These are phyloP conservation scores for Tuctoria greenei DNA, from an alignment of 176 grass and related monocot genomes.

Conservation along the genomic window DNA sequence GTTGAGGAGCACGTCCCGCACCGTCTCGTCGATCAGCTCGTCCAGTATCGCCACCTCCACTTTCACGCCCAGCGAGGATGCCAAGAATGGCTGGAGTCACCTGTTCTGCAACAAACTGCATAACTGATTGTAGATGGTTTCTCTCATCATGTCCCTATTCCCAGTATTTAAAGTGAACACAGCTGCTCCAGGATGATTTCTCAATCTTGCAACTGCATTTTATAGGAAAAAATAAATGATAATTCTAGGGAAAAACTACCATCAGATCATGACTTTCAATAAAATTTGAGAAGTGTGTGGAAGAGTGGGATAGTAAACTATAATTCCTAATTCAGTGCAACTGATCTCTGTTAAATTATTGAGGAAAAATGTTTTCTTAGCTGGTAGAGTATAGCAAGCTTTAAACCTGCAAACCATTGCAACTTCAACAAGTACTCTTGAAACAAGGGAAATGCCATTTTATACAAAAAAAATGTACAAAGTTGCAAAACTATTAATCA, in stretches of 20 bases:
- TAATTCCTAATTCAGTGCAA: background rate
- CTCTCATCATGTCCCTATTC: conserved; percentile 73
- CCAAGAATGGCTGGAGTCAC: too few relatives aligned
- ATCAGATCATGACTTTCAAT: background rate
- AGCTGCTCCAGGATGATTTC: conserved; percentile 87
- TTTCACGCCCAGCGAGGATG: conserved; percentile 43
- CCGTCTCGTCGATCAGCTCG: conserved; percentile 71
- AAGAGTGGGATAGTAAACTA: background rate
- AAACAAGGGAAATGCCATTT: background rate
- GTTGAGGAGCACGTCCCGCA: conserved; percentile 71
- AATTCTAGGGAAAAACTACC: background rate
- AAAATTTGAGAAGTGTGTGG: background rate
- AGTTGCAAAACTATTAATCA: background rate
- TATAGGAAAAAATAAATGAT: background rate
- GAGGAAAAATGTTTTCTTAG: background rate
- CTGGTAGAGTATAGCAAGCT: background rate
- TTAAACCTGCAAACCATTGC: background rate
- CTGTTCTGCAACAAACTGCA: conserved; percentile 50
- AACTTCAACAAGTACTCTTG: background rate
- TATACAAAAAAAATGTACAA: background rate
- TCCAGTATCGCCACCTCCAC: conserved; percentile 61
- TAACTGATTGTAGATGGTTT: conserved; percentile 62
- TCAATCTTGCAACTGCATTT: conserved; percentile 81
- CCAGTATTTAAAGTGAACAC: conserved; percentile 61
- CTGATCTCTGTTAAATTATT: conserved; percentile 9